Evolutionary conservation across 2,329 filamentous ascomycete species (phyloP).

Genomic region (Calonectria leucothoes): DNA sequence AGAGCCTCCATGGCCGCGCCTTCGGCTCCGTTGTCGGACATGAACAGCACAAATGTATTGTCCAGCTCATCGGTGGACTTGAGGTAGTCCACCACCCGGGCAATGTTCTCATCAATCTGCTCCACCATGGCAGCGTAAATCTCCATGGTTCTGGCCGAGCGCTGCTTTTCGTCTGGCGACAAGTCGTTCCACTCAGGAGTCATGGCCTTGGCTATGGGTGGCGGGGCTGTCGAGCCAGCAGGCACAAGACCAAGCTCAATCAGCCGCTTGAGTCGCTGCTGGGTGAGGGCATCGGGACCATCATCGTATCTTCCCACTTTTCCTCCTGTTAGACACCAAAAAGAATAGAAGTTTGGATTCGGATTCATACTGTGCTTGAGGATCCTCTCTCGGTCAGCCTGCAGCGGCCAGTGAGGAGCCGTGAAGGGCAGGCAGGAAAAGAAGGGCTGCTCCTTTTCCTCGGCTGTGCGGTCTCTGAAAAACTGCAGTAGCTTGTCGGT

Average conservation of each 20-base stretch:
- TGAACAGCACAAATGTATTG: conserved; percentile 66
- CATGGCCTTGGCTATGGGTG: not conserved
- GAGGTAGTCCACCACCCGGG: conserved; percentile 61
- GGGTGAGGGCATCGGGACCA: conserved; percentile 58
- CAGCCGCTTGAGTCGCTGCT: conserved; percentile 55
- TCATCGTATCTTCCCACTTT: conserved; percentile 53
- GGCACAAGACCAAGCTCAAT: conserved; percentile 54
- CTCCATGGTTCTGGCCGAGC: conserved; percentile 35
- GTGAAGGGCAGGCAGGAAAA: conserved; percentile 9
- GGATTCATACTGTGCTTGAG: conserved; percentile 46
- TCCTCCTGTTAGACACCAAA: not conserved
- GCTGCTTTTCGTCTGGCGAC: not conserved
- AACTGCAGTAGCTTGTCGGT: conserved; percentile 53
- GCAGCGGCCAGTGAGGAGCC: conserved; percentile 15
- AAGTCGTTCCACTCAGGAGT: conserved; percentile 22
- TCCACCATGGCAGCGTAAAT: conserved; percentile 67
- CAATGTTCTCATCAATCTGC: conserved; percentile 61
- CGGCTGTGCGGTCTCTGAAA: conserved; percentile 33
- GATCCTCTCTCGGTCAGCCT: not conserved
- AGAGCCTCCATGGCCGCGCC: conserved; percentile 68
- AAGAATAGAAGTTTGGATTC: no score
- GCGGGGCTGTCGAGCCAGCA: conserved; percentile 27
- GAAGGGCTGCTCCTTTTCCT: not conserved
- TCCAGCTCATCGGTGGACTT: conserved; percentile 58
- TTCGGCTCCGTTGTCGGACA: conserved; percentile 67